Evolutionary conservation across 1,284 basidiomycete species (phyloP), one percentile per base, ranked within the genome.

Genomic region (Sporisorium sorghi): DNA sequence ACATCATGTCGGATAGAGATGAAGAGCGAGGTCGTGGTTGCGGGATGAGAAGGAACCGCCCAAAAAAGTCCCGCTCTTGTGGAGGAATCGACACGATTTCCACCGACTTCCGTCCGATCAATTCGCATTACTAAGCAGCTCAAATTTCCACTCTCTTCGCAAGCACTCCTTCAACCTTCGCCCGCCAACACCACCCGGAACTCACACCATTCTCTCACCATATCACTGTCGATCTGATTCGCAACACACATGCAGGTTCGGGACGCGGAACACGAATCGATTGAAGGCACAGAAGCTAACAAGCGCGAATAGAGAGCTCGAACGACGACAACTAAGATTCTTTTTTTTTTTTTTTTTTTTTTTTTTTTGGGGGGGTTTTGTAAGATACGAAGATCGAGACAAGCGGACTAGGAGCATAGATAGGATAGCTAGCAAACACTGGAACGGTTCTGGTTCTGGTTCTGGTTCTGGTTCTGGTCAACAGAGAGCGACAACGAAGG

Each of bases 371-470:
- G 5, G 5, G 35, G 37, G 47, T 53, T 26, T 47, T n/a, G 11
- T 15, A n/a, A n/a, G 26, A 17, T 28, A 46, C 11, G 21, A 44
- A 7, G 26, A 39, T 51, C 50, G 23, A 23, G 40, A 26, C n/a
- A 30, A 49, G 23, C 44, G 50, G 21, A 51, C 30, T 68, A 49
- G 58, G 65, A 68, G 65, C 65, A 68, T 67, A 54, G 28, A 49
- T 33, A 53, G 46, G 39, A 39, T 28, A n/a, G 32, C 21, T 28
- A 51, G 8, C 40, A 23, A 42, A 23, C 24, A 30, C n/a, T n/a
- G n/a, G n/a, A 21, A 56, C 44, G 37, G 33, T 49, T 43, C 52
- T 52, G 40, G 33, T 6, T 35, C 30, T 32, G 11, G 30, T 32
- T 32, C 33, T 35, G 33, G 43, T 28, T 55, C 43, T 49, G 44